Conservation (phyloP, 768 basidiomycete genomes). For the Tricholoma matsutake region DNA sequence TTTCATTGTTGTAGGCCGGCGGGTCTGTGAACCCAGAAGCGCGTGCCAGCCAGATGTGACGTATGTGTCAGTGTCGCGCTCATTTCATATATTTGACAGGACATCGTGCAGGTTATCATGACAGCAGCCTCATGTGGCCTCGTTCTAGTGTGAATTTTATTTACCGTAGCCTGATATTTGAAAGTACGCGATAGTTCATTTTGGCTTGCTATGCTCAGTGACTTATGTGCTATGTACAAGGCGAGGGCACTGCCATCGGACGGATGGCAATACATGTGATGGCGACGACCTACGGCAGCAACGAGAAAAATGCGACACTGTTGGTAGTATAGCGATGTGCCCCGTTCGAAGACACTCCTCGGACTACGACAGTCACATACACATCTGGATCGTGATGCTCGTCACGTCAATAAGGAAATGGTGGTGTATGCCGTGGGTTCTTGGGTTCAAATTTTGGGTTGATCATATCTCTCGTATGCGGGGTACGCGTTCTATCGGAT, state of each 20-base stretch:
- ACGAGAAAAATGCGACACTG: neutral
- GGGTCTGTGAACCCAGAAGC: neutral
- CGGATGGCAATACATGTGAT: neutral
- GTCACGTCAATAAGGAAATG: neutral
- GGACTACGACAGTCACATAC: neutral
- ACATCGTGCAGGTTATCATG: conserved; percentile 13
- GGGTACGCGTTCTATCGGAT: neutral
- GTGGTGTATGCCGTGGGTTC: no score
- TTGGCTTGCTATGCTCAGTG: neutral
- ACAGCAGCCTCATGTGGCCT: conserved; percentile 10
- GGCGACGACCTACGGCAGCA: neutral
- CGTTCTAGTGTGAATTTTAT: neutral
- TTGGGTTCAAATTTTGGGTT: neutral
- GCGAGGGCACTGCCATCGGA: no score
- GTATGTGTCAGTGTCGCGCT: neutral
- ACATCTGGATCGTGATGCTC: neutral
- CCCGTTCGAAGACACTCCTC: neutral
- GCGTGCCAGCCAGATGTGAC: neutral
- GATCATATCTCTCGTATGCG: neutral
- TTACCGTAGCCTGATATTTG: neutral
- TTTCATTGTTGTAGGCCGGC: neutral
- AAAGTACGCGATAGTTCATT: neutral
- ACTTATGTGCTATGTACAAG: neutral
- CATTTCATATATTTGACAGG: conserved; percentile 4
- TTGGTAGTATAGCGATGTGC: neutral